Conservation (phyloP, 2,329 filamentous ascomycete species). For the Clonostachys rosea region DNA sequence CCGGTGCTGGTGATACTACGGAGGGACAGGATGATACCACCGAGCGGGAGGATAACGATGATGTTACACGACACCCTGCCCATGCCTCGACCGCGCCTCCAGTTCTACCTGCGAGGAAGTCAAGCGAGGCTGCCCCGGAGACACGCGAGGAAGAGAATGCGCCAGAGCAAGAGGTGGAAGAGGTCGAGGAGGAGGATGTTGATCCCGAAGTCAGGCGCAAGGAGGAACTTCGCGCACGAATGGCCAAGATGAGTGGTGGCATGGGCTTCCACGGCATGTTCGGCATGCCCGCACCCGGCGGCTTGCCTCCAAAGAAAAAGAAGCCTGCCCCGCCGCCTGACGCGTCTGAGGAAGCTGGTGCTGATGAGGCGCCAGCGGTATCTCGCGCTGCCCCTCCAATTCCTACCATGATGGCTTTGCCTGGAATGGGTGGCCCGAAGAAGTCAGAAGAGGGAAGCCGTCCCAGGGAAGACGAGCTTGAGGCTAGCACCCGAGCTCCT, state of each 20-base stretch:
- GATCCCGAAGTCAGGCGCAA: slow-evolving; percentile 83
- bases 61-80: slow-evolving; percentile 33
- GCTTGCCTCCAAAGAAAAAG: slow-evolving; percentile 51
- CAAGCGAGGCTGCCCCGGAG: slow-evolving; percentile 45
- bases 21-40: slow-evolving; percentile 58
- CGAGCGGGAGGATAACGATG: slow-evolving; percentile 72
- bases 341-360: slow-evolving; percentile 33
- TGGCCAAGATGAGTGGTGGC: slow-evolving; percentile 97
- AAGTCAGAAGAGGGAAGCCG: slow-evolving; percentile 37
- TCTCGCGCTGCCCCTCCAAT: slow-evolving; percentile 45
- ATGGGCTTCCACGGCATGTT: slow-evolving; percentile 98
- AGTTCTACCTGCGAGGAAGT: slow-evolving; percentile 13
- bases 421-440: slow-evolving; percentile 63
- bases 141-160: slow-evolving; percentile 68
- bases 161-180: slow-evolving; percentile 43
- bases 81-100: slow-evolving; percentile 24
- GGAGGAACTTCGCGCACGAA: slow-evolving; percentile 86
- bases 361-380: slow-evolving; percentile 34
- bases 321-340: slow-evolving; percentile 38
- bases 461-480: slow-evolving; percentile 22
- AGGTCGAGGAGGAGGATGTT: slow-evolving; percentile 79
- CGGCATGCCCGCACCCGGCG: slow-evolving; percentile 63
- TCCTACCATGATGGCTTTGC: slow-evolving; percentile 60
- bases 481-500: slow-evolving; percentile 11
- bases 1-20: slow-evolving; percentile 58